Evolutionary conservation across 768 basidiomycete genomes (phyloP).

Genomic region (Lactarius sanguifluus): DNA sequence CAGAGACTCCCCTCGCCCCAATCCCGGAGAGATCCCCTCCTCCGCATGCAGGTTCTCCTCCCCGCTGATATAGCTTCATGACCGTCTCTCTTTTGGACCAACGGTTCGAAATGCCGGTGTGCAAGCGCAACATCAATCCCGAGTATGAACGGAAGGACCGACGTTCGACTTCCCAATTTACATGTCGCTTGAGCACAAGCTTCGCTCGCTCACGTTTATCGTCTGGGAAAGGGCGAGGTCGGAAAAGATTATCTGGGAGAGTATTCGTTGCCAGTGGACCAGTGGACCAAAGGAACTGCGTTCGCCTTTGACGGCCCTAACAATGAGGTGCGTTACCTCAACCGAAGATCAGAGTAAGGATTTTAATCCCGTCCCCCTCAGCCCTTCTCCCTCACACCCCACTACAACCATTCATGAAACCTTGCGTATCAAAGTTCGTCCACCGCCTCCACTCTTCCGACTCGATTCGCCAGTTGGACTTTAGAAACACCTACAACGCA

Average conservation of each 20-base stretch:
- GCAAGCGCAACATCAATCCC: constrained; percentile 40
- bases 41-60: not conserved
- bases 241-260: not conserved
- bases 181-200: not conserved
- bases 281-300: not conserved
- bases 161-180: not conserved
- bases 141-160: not conserved
- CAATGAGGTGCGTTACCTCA: not conserved
- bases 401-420: no score
- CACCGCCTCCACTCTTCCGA: no score
- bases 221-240: not conserved
- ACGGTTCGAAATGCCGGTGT: constrained; percentile 39
- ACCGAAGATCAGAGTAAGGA: not conserved
- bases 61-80: not conserved
- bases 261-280: not conserved
- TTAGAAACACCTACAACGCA: no score
- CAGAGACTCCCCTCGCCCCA: no score
- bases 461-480: no score
- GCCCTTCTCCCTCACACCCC: no score
- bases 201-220: not conserved
- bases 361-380: not conserved
- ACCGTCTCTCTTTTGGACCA: not conserved
- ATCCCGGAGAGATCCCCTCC: no score
- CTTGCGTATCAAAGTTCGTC: no score
- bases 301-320: not conserved